Base-by-base conservation (phyloP, 441 rosid species). In the Eruca vesicaria region DNA sequence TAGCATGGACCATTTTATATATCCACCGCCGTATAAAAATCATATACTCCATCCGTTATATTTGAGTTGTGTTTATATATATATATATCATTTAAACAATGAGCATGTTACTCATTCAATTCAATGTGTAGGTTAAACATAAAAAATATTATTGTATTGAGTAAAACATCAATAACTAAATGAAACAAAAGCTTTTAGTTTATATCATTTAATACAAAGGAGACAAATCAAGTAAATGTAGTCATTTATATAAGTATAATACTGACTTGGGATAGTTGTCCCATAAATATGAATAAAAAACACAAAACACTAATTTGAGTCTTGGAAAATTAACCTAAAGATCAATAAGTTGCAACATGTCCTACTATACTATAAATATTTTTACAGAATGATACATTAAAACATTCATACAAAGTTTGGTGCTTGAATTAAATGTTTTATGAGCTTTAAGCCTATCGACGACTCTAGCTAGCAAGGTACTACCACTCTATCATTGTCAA, bases 11-110 rank as follows among this genome's bases (percentile, higher is more conserved):
- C 35, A 28, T 33, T 68, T 52, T 7, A 10, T 23, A 35, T 41
- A 11, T 68, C 69, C 74, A 69, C 36, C 48, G 58, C 20, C 79
- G 29, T 60, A 67, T 33, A 64, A 16, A 71, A 31, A 8, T 59
- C 19, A 9, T 28, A 10, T 18, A 6, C 31, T 28, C 69, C 58
- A 66, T 18, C 23, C 52, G 41, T 36, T 62, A 5, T 35, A 35
- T 33, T 5, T 29, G 32, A 29, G 7, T 29, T 8, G 52, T 58
- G 7, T 38, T 43, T n/a, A n/a, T n/a, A n/a, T n/a, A n/a, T n/a
- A n/a, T n/a, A n/a, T n/a, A n/a, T n/a, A n/a, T n/a, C n/a, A n/a
- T n/a, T n/a, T n/a, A n/a, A n/a, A n/a, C 23, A 15, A 16, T 16
- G 19, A 60, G 32, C 43, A 18, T 2, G 31, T 14, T 20, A 11